A percentile compares a stretch with the other conserved stretches of the same genome.
Conservation (phyloP, 345 rosid species). For the Ceriops tagal region DNA sequence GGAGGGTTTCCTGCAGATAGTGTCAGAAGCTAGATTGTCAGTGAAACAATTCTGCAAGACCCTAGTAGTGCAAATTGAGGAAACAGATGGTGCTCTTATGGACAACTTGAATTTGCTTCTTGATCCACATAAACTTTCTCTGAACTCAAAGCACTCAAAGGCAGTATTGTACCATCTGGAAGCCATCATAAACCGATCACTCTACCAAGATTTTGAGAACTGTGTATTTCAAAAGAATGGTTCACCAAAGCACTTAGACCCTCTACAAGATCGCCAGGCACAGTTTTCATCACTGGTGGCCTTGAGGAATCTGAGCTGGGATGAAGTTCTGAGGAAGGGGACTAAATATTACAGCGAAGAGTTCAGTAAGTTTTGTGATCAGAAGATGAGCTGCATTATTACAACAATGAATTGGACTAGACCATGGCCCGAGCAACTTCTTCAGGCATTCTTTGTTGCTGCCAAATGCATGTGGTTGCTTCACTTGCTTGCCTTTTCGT, state of each 20-base stretch:
- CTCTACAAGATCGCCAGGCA: slow-evolving; percentile 61
- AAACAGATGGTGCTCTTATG: slow-evolving; percentile 48
- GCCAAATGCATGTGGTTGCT: slow-evolving; percentile 91
- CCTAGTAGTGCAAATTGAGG: slow-evolving; percentile 63
- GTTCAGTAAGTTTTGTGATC: slow-evolving; percentile 92
- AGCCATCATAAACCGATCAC: slow-evolving; percentile 66
- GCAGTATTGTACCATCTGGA: slow-evolving; percentile 69
- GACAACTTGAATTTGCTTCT: slow-evolving; percentile 61
- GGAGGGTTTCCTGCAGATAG: slow-evolving; percentile 89
- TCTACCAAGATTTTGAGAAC: slow-evolving; percentile 91
- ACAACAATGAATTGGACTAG: slow-evolving; percentile 71
- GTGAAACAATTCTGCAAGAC: slow-evolving; percentile 87
- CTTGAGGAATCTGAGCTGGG: slow-evolving; percentile 84
- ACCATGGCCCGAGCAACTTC: slow-evolving; percentile 87
- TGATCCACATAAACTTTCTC: slow-evolving; percentile 55
- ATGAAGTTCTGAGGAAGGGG: slow-evolving; percentile 80
- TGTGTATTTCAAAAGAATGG: slow-evolving; percentile 72
- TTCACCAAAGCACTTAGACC: slow-evolving; percentile 64
- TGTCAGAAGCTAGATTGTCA: slow-evolving; percentile 87
- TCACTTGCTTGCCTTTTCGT: slow-evolving; percentile 91
- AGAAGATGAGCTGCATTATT: slow-evolving; percentile 85
- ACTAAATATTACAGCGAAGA: slow-evolving; percentile 93
- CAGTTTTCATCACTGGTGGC: slow-evolving; percentile 73
- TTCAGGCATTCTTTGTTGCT: slow-evolving; percentile 79
- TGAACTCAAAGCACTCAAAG: slow-evolving; percentile 60